Evolutionary conservation across 441 rosid species (phyloP).

Genomic region (Isatis lusitanica): DNA sequence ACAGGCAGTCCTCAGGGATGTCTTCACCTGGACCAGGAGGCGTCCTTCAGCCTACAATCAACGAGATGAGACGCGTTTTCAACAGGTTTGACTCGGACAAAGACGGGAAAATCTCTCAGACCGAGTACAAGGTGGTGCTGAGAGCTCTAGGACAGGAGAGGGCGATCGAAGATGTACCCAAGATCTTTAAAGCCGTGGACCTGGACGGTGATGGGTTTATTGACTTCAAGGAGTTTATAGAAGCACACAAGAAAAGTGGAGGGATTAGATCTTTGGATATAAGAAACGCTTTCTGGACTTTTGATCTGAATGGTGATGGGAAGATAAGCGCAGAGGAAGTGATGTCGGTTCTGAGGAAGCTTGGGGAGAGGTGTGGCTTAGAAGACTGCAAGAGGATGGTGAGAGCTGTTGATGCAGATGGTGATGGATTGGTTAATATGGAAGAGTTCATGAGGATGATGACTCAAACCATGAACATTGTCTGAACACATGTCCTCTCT

Average conservation of each 20-base stretch:
- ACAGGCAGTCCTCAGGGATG: conserved; percentile 55
- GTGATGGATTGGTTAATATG: conserved; percentile 72
- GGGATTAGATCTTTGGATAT: conserved; percentile 61
- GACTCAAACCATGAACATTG: conserved; percentile 45
- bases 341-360: conserved; percentile 59
- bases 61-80: conserved; percentile 68
- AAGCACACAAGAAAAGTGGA: conserved; percentile 61
- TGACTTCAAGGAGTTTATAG: conserved; percentile 74
- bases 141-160: conserved; percentile 61
- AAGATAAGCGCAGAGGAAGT: conserved; percentile 83
- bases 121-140: conserved; percentile 72
- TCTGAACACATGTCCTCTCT: neutral
- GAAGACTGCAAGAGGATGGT: conserved; percentile 82
- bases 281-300: conserved; percentile 58
- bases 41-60: conserved; percentile 51
- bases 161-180: conserved; percentile 48
- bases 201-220: conserved; percentile 85
- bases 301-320: conserved; percentile 73
- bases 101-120: conserved; percentile 83
- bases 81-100: conserved; percentile 66
- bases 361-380: conserved; percentile 72
- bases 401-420: conserved; percentile 68
- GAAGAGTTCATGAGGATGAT: conserved; percentile 84
- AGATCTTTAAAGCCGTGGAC: conserved; percentile 70
- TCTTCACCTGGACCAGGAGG: conserved; percentile 31